phyloP scores from a whole-genome alignment of 768 basidiomycete species.

The Termitomyces eurrhizus region DNA sequence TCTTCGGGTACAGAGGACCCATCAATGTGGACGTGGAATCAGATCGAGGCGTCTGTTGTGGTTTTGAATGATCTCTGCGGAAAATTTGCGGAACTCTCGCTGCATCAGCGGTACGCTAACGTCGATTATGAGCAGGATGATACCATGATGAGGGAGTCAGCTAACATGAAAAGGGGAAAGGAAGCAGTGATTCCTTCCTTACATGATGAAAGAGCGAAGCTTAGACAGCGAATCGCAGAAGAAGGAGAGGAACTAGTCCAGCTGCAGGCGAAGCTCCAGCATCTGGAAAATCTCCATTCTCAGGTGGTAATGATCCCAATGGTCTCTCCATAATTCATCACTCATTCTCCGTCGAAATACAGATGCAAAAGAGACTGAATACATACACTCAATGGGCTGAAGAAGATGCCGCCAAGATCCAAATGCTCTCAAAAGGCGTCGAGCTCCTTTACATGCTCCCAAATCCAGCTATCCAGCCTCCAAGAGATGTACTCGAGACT shows the following conservation, averaged over 20 bases:
- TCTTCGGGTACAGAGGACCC: background rate
- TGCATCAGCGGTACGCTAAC: background rate
- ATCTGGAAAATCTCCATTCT: background rate
- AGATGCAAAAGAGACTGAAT: conserved; percentile 6
- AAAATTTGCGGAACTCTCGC: background rate
- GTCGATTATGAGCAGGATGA: background rate
- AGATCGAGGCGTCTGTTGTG: conserved; percentile 4
- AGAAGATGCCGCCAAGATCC: conserved; percentile 2
- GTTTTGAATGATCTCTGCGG: background rate
- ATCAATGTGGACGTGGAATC: conserved; percentile 7
- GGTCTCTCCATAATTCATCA: background rate
- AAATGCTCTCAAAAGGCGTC: background rate
- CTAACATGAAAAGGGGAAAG: background rate
- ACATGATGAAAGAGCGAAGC: background rate
- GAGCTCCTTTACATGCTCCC: conserved; percentile 3
- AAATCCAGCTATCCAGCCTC: background rate
- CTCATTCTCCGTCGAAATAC: background rate
- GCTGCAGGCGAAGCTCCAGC: conserved; percentile 1
- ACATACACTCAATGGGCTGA: background rate
- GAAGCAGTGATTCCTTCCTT: background rate
- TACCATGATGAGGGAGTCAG: background rate
- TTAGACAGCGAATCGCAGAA: background rate
- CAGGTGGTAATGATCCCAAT: background rate
- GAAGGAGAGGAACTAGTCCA: background rate
- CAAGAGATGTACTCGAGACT: background rate